Conservation (phyloP, 345 rosid species). For the Ricinus communis region DNA sequence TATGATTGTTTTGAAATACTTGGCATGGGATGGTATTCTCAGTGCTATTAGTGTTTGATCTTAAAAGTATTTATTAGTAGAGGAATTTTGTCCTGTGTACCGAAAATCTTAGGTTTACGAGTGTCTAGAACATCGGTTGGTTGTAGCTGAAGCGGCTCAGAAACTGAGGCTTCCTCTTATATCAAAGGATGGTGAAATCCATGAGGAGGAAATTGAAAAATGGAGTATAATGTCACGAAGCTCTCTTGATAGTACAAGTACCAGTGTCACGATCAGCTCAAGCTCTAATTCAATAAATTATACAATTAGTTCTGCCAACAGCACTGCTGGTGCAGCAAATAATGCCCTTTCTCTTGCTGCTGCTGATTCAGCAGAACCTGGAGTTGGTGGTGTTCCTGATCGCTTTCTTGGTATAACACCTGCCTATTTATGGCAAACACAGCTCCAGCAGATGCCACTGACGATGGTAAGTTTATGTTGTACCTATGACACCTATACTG, state of each 20-base stretch:
- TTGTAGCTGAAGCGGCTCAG: constrained; percentile 96
- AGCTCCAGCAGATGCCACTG: constrained; percentile 65
- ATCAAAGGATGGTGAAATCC: constrained; percentile 88
- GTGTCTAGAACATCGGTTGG: constrained; percentile 81
- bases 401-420: constrained; percentile 92
- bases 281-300: constrained; percentile 66
- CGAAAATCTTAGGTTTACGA: constrained; percentile 65
- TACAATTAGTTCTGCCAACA: constrained; percentile 52
- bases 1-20: no score
- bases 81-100: not conserved
- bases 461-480: constrained; percentile 48
- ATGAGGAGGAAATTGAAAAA: constrained; percentile 89
- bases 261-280: constrained; percentile 72
- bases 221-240: constrained; percentile 81
- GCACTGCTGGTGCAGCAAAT: constrained; percentile 41
- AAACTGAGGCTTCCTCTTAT: constrained; percentile 90
- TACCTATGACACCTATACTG: not conserved
- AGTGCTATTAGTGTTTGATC: no score
- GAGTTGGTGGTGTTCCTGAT: constrained; percentile 91
- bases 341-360: constrained; percentile 32
- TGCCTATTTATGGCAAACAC: constrained; percentile 79
- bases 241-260: constrained; percentile 80
- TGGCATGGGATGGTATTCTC: not conserved
- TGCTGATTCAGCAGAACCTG: constrained; percentile 59
- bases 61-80: not conserved